A percentile compares a stretch with the other conserved stretches of the same genome.
Conservation (phyloP, 1,284 basidiomycete species). For the Melanopsichium pennsylvanicum region DNA sequence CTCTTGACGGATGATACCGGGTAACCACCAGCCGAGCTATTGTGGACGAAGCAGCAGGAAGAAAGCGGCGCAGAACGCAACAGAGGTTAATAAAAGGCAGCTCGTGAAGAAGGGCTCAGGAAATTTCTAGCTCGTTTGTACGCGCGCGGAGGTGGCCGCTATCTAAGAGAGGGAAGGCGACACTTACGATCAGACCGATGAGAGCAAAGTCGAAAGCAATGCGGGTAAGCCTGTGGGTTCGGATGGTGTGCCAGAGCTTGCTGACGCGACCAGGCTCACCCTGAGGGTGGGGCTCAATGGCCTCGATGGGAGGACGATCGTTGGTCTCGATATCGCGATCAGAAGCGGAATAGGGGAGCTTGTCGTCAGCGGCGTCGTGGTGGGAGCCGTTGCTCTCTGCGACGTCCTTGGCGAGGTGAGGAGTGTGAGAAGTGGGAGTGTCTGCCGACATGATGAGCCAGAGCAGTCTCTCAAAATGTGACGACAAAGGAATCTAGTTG, state of each 20-base stretch:
- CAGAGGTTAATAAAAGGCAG: not conserved
- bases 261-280: constrained; percentile 38
- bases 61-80: too few species aligned
- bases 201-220: constrained; percentile 33
- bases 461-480: not conserved
- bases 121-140: not conserved
- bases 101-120: not conserved
- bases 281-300: constrained; percentile 44
- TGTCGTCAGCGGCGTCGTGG: constrained; percentile 39
- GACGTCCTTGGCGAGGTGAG: constrained; percentile 32
- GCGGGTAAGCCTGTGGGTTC: constrained; percentile 36
- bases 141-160: not conserved
- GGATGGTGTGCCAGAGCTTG: constrained; percentile 38
- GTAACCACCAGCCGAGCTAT: constrained; percentile 48
- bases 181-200: constrained; percentile 31
- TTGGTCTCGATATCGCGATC: constrained; percentile 48
- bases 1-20: constrained; percentile 45
- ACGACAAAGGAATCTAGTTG: not conserved
- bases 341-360: constrained; percentile 39
- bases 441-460: constrained; percentile 22
- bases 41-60: not conserved
- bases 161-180: not conserved
- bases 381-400: constrained; percentile 31
- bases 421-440: constrained; percentile 13
- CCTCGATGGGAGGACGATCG: constrained; percentile 26